Conservation (phyloP, 805 yeast genomes). For the Ogataea pilisensis region DNA sequence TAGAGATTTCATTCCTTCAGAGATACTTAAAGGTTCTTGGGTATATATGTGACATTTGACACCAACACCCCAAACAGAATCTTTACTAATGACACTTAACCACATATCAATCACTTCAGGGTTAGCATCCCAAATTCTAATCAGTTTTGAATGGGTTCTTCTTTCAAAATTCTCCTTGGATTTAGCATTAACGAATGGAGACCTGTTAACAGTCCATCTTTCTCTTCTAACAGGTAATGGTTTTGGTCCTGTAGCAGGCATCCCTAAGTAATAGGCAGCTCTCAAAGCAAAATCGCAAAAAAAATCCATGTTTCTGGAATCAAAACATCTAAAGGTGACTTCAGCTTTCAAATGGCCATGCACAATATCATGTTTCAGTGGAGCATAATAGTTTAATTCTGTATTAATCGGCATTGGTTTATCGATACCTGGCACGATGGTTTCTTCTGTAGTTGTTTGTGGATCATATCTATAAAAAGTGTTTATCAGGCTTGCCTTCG, state of each 20-base stretch:
- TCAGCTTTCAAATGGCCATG: constrained; percentile 80
- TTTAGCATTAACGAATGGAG: constrained; percentile 93
- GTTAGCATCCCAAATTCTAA: constrained; percentile 79
- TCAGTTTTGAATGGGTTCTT: constrained; percentile 68
- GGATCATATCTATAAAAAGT: constrained; percentile 34
- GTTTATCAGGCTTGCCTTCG: constrained; percentile 23
- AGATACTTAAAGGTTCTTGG: constrained; percentile 44
- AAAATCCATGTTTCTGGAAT: constrained; percentile 64
- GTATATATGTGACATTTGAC: constrained; percentile 67
- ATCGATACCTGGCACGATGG: constrained; percentile 30
- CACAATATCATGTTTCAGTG: constrained; percentile 60
- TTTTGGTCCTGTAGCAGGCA: constrained; percentile 75
- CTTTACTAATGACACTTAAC: constrained; percentile 72
- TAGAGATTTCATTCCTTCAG: constrained; percentile 35
- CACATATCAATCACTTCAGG: constrained; percentile 81
- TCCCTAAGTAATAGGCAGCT: constrained; percentile 84
- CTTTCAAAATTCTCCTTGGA: constrained; percentile 93
- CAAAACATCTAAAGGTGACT: constrained; percentile 67
- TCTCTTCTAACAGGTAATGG: constrained; percentile 69
- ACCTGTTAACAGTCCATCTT: constrained; percentile 88
- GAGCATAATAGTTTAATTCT: constrained; percentile 76
- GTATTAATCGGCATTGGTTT: constrained; percentile 82
- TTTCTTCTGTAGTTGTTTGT: constrained; percentile 32
- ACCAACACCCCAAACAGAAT: constrained; percentile 78
- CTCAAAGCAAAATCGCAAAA: constrained; percentile 83